phyloP scores from a whole-genome alignment of 768 basidiomycete genomes.

The Phylloporus sp. region DNA sequence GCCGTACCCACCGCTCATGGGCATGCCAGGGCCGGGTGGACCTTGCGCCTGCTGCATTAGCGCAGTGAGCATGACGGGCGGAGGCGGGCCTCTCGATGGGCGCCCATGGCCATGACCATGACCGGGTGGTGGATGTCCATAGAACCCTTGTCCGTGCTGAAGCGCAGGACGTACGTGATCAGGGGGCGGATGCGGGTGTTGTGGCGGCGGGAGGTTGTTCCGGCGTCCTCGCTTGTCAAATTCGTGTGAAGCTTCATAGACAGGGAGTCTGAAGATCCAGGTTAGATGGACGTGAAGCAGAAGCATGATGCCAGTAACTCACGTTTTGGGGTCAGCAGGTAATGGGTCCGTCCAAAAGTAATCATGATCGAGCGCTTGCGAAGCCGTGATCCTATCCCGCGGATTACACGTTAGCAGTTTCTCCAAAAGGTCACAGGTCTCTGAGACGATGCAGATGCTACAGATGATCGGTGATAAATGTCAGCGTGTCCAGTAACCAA shows the following conservation, averaged over 20 bases:
- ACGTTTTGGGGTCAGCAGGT: conserved; percentile 82
- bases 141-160: conserved; percentile 25
- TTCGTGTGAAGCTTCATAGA: conserved; percentile 80
- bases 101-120: conserved; percentile 25
- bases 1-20: conserved; percentile 13
- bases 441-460: conserved; percentile 53
- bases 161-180: conserved; percentile 33
- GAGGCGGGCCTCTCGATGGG: conserved; percentile 27
- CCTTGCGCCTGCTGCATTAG: conserved; percentile 27
- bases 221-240: conserved; percentile 71
- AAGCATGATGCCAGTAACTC: conserved; percentile 21
- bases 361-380: conserved; percentile 82
- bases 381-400: conserved; percentile 74
- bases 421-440: conserved; percentile 79
- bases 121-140: conserved; percentile 32
- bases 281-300: background rate
- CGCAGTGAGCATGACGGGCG: conserved; percentile 26
- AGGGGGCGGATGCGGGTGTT: conserved; percentile 25
- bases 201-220: conserved; percentile 29
- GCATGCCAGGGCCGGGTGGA: conserved; percentile 6
- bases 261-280: conserved; percentile 48
- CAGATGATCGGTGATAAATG: background rate
- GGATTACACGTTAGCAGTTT: conserved; percentile 82
- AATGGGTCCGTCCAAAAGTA: conserved; percentile 93
- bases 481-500: conserved; percentile 1